These are phyloP conservation scores for Psilocybe cyanescens DNA, from an alignment of 768 basidiomycete species.

Conservation along the genomic window DNA sequence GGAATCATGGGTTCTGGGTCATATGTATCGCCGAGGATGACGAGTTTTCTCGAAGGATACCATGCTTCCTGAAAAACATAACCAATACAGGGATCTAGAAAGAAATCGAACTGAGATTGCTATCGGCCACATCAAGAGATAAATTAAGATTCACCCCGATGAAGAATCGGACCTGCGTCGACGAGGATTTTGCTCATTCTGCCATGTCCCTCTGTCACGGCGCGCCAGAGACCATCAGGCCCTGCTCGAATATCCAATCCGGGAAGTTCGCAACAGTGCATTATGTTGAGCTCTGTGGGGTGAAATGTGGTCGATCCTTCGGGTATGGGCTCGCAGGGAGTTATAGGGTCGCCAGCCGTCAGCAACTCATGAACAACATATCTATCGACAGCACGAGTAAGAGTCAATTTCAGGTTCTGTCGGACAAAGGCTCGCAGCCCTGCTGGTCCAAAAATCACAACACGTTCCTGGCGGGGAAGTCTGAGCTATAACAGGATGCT, in stretches of 20 bases:
- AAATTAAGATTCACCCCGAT: constrained; percentile 59
- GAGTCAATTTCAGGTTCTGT: constrained; percentile 68
- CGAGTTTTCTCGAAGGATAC: constrained; percentile 59
- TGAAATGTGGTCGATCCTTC: constrained; percentile 18
- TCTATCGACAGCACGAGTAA: constrained; percentile 57
- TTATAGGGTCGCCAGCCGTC: constrained; percentile 51
- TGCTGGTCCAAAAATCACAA: constrained; percentile 81
- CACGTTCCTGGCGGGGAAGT: constrained; percentile 42
- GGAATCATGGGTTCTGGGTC: constrained; percentile 65
- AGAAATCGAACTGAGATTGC: background rate
- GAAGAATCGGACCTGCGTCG: constrained; percentile 76
- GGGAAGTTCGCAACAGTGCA: constrained; percentile 66
- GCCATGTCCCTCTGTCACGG: constrained; percentile 46
- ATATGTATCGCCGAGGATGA: constrained; percentile 78
- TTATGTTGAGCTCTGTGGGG: constrained; percentile 33
- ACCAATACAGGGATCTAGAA: constrained; percentile 75
- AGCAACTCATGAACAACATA: constrained; percentile 85
- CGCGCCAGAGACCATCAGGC: constrained; percentile 68
- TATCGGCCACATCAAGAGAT: background rate
- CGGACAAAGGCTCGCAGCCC: constrained; percentile 80
- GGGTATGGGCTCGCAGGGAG: constrained; percentile 46
- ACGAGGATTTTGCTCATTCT: constrained; percentile 50
- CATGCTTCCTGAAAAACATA: constrained; percentile 71
- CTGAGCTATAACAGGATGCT: constrained; percentile 6
- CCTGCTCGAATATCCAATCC: constrained; percentile 62